Conservation (phyloP, 345 rosid species). For the Euphorbia lathyris region DNA sequence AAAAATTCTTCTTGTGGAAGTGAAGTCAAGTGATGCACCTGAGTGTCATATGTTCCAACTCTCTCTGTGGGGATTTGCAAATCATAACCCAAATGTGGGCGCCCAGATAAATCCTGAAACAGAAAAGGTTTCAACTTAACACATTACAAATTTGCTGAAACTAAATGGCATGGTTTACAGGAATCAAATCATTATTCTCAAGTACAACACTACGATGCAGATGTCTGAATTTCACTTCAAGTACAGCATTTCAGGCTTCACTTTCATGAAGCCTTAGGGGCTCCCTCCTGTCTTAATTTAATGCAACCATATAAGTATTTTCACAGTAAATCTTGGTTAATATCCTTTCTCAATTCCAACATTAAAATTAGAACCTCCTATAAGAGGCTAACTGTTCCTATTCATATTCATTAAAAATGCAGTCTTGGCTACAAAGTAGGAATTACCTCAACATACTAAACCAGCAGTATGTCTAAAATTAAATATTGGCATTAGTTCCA, state of each 20-base stretch:
- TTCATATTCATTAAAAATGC: background rate
- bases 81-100: constrained; percentile 71
- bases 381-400: background rate
- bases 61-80: constrained; percentile 73
- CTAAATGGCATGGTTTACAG: background rate
- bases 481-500: background rate
- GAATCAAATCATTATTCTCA: background rate
- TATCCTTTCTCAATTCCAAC: background rate
- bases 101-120: constrained; percentile 79
- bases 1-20: background rate
- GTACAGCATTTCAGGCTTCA: background rate
- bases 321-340: background rate
- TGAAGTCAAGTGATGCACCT: constrained; percentile 39
- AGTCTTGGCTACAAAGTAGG: background rate
- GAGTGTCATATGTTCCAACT: constrained; percentile 89
- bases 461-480: background rate
- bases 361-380: background rate
- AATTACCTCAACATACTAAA: background rate
- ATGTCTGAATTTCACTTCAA: background rate
- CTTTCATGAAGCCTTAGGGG: background rate
- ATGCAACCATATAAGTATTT: background rate
- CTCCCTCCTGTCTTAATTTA: background rate
- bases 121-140: constrained; percentile 10
- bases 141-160: background rate
- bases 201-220: background rate